Evolutionary conservation across 495 filamentous ascomycete genomes (phyloP).

Genomic region (Acidiella bohemica): DNA sequence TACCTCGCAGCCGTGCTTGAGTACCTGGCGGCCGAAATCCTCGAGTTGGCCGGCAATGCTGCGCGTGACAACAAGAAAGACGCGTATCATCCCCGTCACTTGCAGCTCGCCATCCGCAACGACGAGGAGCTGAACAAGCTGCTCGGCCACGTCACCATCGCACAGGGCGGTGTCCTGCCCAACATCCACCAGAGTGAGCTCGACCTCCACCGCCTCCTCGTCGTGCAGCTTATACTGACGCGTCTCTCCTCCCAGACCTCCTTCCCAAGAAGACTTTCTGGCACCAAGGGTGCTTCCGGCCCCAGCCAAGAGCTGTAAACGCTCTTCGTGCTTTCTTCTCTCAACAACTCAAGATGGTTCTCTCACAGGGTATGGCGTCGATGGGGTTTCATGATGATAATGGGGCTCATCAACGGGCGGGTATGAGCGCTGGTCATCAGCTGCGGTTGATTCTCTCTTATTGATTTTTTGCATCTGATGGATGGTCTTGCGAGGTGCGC

Average conservation of each 20-base stretch:
- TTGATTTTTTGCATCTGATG: constrained; percentile 8
- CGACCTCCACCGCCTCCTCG: not conserved
- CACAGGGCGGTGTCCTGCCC: constrained; percentile 93
- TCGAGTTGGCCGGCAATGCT: constrained; percentile 94
- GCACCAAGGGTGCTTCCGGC: constrained; percentile 73
- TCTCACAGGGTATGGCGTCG: constrained; percentile 9
- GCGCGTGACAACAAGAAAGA: constrained; percentile 99
- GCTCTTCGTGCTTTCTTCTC: constrained; percentile 43
- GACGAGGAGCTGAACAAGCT: constrained; percentile 97
- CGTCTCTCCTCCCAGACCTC: constrained; percentile 50
- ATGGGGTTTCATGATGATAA: constrained; percentile 14
- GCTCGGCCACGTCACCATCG: constrained; percentile 93
- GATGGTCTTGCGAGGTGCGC: no score
- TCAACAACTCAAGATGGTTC: constrained; percentile 17
- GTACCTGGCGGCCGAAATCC: constrained; percentile 95
- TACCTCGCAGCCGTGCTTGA: constrained; percentile 97
- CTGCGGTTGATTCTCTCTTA: constrained; percentile 10
- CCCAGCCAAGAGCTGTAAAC: constrained; percentile 80
- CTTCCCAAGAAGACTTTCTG: constrained; percentile 86
- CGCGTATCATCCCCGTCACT: constrained; percentile 98
- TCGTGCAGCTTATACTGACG: constrained; percentile 35
- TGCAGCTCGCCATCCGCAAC: constrained; percentile 95
- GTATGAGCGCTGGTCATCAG: constrained; percentile 3
- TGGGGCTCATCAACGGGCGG: constrained; percentile 15
- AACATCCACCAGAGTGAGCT: constrained; percentile 97